These are phyloP conservation scores for Rhodosporidiobolus odoratus DNA, from an alignment of 768 basidiomycete species.

Conservation along the genomic window DNA sequence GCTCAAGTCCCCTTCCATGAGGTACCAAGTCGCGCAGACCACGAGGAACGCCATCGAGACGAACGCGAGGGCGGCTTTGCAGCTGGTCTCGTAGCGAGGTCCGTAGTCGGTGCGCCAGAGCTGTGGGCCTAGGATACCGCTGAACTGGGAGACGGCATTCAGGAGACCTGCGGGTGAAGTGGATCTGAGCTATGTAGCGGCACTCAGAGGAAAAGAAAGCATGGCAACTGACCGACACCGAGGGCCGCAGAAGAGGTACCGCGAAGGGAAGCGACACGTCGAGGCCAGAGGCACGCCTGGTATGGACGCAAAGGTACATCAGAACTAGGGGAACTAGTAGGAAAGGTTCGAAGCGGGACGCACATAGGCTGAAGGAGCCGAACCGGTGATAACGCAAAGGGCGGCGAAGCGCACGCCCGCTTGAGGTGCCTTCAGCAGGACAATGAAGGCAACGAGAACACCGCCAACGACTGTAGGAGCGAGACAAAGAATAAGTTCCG, in stretches of 20 bases:
- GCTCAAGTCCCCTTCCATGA: constrained; percentile 12
- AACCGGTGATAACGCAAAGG: constrained; percentile 8
- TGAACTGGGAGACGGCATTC: constrained; percentile 1
- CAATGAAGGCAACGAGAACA: neutral
- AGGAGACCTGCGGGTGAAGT: neutral
- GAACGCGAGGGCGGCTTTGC: neutral
- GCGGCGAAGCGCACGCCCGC: constrained; percentile 8
- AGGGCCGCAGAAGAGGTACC: constrained; percentile 4
- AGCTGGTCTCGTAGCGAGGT: neutral
- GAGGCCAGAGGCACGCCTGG: constrained; percentile 19
- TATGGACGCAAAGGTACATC: neutral
- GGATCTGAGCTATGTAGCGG: neutral
- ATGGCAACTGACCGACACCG: neutral
- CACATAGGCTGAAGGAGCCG: constrained; percentile 4
- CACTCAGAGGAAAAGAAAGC: neutral
- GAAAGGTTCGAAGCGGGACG: neutral
- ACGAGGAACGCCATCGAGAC: neutral
- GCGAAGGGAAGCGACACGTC: constrained; percentile 15
- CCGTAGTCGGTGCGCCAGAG: neutral
- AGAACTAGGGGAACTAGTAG: too few relatives aligned
- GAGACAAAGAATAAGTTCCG: neutral
- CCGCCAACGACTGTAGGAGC: constrained; percentile 1
- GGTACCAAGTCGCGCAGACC: neutral
- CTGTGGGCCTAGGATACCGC: constrained; percentile 8
- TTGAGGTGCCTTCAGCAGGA: neutral